Evolutionary conservation across 2,329 filamentous ascomycete species (phyloP).

Genomic region (Aspergillus sp.): DNA sequence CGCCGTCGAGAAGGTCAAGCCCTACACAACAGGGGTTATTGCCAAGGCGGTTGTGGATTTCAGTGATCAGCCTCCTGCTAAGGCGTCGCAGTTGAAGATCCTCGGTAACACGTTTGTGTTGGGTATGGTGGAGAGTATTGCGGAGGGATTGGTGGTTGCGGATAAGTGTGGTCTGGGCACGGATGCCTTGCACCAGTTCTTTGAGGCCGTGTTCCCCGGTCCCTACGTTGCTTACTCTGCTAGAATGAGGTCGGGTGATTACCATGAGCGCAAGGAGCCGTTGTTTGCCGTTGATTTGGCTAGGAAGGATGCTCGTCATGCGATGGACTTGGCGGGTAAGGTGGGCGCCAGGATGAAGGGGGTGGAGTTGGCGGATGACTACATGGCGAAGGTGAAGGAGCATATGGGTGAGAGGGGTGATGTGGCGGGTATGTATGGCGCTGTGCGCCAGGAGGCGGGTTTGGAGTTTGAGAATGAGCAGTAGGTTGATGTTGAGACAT

Average conservation of each 20-base stretch:
- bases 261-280: neutral
- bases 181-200: neutral
- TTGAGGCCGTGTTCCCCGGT: conserved; percentile 5
- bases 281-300: neutral
- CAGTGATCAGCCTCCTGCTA: neutral
- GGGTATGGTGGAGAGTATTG: neutral
- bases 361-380: conserved; percentile 3
- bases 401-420: conserved; percentile 55
- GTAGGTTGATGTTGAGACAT: neutral
- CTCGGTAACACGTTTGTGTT: conserved; percentile 6
- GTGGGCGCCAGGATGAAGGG: neutral
- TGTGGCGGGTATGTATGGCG: conserved; percentile 75
- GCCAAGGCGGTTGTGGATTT: neutral
- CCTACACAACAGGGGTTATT: neutral
- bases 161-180: conserved; percentile 14
- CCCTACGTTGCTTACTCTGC: conserved; percentile 4
- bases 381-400: conserved; percentile 8
- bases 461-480: conserved; percentile 65
- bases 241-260: conserved; percentile 1
- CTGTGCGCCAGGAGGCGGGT: conserved; percentile 68
- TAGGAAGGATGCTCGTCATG: conserved; percentile 1
- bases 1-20: neutral
- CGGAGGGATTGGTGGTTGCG: conserved; percentile 2
- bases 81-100: neutral
- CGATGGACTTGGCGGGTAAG: neutral